Conservation (phyloP, 257 asterid genomes). For the Schizonepeta tenuifolia region DNA sequence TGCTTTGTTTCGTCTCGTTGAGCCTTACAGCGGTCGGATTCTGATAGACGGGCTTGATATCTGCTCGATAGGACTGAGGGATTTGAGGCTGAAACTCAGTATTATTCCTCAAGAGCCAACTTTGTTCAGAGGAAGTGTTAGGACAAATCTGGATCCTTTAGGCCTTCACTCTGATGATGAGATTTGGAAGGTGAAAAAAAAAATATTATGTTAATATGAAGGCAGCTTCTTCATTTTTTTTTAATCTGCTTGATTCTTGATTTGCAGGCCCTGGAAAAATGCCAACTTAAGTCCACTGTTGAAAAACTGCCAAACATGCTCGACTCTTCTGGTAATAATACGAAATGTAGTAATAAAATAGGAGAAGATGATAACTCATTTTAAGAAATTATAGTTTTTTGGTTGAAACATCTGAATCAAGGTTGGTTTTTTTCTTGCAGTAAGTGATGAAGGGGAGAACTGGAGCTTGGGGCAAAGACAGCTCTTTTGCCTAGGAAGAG, state of each 20-base stretch:
- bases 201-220: neutral
- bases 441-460: conserved; percentile 86
- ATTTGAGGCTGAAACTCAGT: conserved; percentile 69
- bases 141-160: conserved; percentile 79
- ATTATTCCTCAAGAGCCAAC: conserved; percentile 94
- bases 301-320: conserved; percentile 61
- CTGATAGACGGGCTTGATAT: conserved; percentile 64
- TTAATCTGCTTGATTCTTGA: conserved; percentile 1
- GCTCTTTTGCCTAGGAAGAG: conserved; percentile 85
- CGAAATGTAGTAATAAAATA: neutral
- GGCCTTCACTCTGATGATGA: conserved; percentile 71
- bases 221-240: neutral
- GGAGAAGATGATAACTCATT: neutral
- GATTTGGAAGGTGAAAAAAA: conserved; percentile 69
- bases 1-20: conserved; percentile 80
- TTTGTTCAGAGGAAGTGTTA: conserved; percentile 69
- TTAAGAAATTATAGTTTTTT: neutral
- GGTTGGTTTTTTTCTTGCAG: conserved; percentile 38
- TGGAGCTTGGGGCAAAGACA: conserved; percentile 97
- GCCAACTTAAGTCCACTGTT: conserved; percentile 72
- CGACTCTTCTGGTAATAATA: conserved; percentile 63
- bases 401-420: neutral
- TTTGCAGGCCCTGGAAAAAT: conserved; percentile 68
- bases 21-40: conserved; percentile 64
- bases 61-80: conserved; percentile 71